Evolutionary conservation across 306 rosid genomes (phyloP), one percentile per base, ranked within the genome.

Genomic region (Quercus gilva): DNA sequence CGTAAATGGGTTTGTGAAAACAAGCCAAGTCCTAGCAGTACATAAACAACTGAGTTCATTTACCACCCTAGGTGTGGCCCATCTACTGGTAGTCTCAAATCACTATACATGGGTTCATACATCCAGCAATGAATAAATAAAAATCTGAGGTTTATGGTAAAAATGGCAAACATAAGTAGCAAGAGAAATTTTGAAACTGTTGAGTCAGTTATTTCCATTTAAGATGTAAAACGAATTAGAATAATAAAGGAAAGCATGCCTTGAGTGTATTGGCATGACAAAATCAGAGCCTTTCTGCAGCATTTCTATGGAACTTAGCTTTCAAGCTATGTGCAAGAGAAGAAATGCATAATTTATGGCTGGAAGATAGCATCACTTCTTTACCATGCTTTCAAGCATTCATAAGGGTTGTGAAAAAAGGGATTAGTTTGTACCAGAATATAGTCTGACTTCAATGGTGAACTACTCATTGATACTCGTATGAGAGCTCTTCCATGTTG

Each of bases 401-500:
- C 0, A 0, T 68, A 25, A 18, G 74, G 57, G n/a, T 33, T 31
- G 56, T 51, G 3, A 53, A 61, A 81, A 74, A 67, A 53, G 57
- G 81, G 25, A 77, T 25, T 28, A 71, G 58, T 63, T 80, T 79
- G 76, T 87, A 94, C 98, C 88, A 94, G 94, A 81, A 88, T 59
- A 45, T 91, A 92, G 85, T 94, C 97, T 28, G 97, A 91, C 80
- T 91, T 94, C 83, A 84, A 87, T 5, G 80, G 92, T 73, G 81
- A 86, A 56, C 82, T 81, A 74, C 87, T 81, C 56, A 92, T 84
- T 81, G 95, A 83, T 75, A 92, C 53, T 81, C 89, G 92, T 82
- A 94, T 83, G 56, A 94, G 97, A 76, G 97, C 97, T 84, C 85
- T 90, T 78, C 99, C 99, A 77, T 80, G 91, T 76, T 85, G 89